Base-by-base conservation (phyloP, 768 basidiomycete genomes). In the Amanita pseudoporphyria region DNA sequence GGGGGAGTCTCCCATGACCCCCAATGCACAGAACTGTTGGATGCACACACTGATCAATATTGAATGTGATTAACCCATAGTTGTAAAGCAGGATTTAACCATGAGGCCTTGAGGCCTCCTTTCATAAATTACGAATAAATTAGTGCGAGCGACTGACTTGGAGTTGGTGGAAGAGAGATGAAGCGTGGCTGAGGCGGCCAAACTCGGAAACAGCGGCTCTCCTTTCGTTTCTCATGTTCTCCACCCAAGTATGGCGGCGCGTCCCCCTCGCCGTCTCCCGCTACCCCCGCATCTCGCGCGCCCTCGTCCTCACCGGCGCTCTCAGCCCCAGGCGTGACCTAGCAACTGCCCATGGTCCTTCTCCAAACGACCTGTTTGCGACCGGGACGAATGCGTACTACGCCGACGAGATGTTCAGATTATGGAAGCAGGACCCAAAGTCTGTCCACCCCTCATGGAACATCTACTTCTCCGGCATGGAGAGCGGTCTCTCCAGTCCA, bases 341-440 rank as follows among this genome's bases (percentile, higher is more conserved):
- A 49, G 81, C 81, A 21, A 79, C 71, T 30, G 63, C 69, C 32
- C 62, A 68, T 21, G 64, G 78, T 18, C 87, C 86, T 2, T 88
- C 87, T 1, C 68, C 84, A 18, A 87, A 88, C 57, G 88, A 91
- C 64, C 74, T 76, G 6, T 96, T 97, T 64, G 94, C 93, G 12
- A 95, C 90, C 52, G 93, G 92, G 36, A 93, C 87, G 36, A 97
- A 96, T 67, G 75, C 91, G 18, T 93, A 95, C 71, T 98, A 98
- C 63, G 87, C 85, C 18, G 94, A 89, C 59, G 91, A 95, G 67
- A 97, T 97, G 95, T 97, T 95, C 69, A 79, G 81, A 56, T 81
- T 84, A 57, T 92, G 89, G 90, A 78, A 77, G 65, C 77, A 88
- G 69, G 91, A 99, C 67, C 89, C 92, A 38, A 77, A 80, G 54